Conservation (phyloP, 495 filamentous ascomycete species). For the Penicillium cataractarum region DNA sequence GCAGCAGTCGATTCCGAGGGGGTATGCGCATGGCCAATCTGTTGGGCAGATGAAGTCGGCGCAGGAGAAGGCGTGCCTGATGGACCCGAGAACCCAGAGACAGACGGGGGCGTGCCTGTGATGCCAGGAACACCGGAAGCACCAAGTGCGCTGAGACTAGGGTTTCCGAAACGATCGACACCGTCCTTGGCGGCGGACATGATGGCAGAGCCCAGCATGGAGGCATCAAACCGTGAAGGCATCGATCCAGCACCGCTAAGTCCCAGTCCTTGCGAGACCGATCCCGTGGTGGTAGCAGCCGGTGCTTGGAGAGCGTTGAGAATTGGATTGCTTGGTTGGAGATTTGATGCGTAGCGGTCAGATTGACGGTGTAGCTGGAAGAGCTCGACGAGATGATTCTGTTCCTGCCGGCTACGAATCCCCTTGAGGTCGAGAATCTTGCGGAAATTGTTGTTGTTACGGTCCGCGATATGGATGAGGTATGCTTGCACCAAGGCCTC, state of each 20-base stretch:
- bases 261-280: constrained; percentile 46
- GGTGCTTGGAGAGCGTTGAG: constrained; percentile 43
- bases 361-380: constrained; percentile 79
- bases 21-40: constrained; percentile 20
- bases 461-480: constrained; percentile 89
- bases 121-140: constrained; percentile 35
- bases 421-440: constrained; percentile 95
- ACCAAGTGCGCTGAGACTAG: constrained; percentile 31
- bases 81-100: constrained; percentile 18
- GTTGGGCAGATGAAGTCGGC: constrained; percentile 19
- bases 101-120: constrained; percentile 20
- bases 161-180: constrained; percentile 81
- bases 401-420: constrained; percentile 76
- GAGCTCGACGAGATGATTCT: constrained; percentile 80
- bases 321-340: constrained; percentile 49
- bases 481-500: constrained; percentile 97
- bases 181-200: constrained; percentile 89
- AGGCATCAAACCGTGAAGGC: constrained; percentile 71
- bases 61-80: constrained; percentile 28
- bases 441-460: constrained; percentile 90
- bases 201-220: constrained; percentile 67
- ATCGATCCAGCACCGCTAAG: constrained; percentile 47
- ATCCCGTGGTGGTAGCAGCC: constrained; percentile 43
- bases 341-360: constrained; percentile 53
- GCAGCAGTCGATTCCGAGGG: constrained; percentile 39